phyloP scores from a whole-genome alignment of 2,329 filamentous ascomycete species.

The Fusarium circinatum region DNA sequence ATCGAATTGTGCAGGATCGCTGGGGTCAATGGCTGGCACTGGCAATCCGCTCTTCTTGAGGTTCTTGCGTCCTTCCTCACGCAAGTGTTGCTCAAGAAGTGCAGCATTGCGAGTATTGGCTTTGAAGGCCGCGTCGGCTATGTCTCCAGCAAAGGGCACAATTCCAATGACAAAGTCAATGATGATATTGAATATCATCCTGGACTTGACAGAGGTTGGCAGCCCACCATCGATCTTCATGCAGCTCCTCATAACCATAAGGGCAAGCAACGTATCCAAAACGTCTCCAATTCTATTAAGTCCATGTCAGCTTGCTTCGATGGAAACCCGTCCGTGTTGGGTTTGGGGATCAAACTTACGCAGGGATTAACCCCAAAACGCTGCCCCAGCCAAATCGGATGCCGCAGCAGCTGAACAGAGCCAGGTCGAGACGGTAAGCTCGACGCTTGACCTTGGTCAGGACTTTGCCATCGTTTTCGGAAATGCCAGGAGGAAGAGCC shows the following conservation, averaged over 20 bases:
- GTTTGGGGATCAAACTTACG: constrained; percentile 63
- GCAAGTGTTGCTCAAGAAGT: constrained; percentile 73
- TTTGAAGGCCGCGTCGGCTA: constrained; percentile 77
- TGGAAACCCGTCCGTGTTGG: not conserved
- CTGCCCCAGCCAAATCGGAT: constrained; percentile 90
- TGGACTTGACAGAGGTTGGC: constrained; percentile 65
- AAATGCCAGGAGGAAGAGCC: constrained; percentile 83
- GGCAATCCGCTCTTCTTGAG: constrained; percentile 59
- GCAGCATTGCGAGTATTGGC: constrained; percentile 82
- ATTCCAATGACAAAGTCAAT: constrained; percentile 80
- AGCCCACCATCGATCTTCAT: constrained; percentile 81
- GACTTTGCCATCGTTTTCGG: constrained; percentile 81
- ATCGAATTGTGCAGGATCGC: constrained; percentile 64
- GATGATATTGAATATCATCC: constrained; percentile 84
- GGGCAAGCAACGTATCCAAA: constrained; percentile 76
- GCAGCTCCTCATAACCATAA: constrained; percentile 80
- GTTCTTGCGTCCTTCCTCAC: constrained; percentile 72
- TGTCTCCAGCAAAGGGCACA: constrained; percentile 79
- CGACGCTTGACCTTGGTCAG: constrained; percentile 87
- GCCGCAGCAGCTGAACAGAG: constrained; percentile 82
- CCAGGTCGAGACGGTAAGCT: constrained; percentile 87
- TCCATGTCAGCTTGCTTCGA: constrained; percentile 33
- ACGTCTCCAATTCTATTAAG: constrained; percentile 74
- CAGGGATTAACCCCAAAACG: constrained; percentile 84
- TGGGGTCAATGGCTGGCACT: constrained; percentile 61